Conservation (phyloP, 805 yeast species). For the Candida saitoana region DNA sequence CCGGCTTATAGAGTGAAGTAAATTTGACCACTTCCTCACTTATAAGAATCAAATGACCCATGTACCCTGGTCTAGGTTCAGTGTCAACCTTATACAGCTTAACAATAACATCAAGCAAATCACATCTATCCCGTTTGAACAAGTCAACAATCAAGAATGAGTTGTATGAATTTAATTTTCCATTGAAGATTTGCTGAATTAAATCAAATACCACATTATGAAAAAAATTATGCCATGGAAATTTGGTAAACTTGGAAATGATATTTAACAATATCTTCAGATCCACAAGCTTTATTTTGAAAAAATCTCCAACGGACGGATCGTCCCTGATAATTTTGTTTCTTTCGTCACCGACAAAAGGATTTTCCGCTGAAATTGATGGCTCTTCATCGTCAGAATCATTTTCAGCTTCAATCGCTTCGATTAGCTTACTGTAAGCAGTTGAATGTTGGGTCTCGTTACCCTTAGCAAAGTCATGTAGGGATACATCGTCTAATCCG, state of each 20-base stretch:
- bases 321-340: slow-evolving; percentile 37
- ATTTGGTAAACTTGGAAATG: slow-evolving; percentile 70
- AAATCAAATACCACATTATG: slow-evolving; percentile 97
- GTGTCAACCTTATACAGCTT: slow-evolving; percentile 18
- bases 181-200: slow-evolving; percentile 90
- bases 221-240: slow-evolving; percentile 96
- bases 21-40: slow-evolving; percentile 96
- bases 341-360: slow-evolving; percentile 37
- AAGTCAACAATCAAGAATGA: slow-evolving; percentile 42
- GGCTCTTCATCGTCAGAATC: slow-evolving; percentile 46
- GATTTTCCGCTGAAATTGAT: slow-evolving; percentile 38
- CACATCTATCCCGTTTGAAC: slow-evolving; percentile 17
- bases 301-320: slow-evolving; percentile 81
- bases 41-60: slow-evolving; percentile 93
- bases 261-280: slow-evolving; percentile 63
- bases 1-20: slow-evolving; percentile 56
- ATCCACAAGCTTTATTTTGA: slow-evolving; percentile 80
- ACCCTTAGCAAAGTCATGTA: slow-evolving; percentile 28
- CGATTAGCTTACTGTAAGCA: slow-evolving; percentile 18
- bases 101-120: slow-evolving; percentile 27
- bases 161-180: slow-evolving; percentile 84
- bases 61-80: slow-evolving; percentile 79
- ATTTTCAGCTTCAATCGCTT: slow-evolving; percentile 25
- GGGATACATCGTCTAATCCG: slow-evolving; percentile 34
- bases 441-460: slow-evolving; percentile 13